Conservation (phyloP, 2,329 filamentous ascomycete genomes). For the Colletotrichum aenigma region DNA sequence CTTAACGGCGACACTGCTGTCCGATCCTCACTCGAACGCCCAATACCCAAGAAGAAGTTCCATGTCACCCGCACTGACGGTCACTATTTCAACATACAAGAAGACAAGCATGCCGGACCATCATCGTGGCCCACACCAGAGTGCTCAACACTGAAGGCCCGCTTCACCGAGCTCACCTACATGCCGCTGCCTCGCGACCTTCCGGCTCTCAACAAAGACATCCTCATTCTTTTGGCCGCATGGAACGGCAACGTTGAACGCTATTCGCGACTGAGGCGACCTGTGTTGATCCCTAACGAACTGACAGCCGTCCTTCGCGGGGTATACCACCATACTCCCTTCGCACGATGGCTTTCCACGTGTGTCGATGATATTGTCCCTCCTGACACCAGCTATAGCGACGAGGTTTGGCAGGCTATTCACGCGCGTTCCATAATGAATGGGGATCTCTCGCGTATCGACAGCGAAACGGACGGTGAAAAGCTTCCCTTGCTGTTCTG, state of each 20-base stretch:
- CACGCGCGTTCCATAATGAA: slow-evolving; percentile 34
- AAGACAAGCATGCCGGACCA: slow-evolving; percentile 28
- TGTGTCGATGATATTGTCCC: neutral
- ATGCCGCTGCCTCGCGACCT: slow-evolving; percentile 37
- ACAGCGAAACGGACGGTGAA: neutral
- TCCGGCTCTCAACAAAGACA: slow-evolving; percentile 38
- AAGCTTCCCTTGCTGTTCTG: neutral
- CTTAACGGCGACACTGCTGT: slow-evolving; percentile 41
- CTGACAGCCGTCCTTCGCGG: slow-evolving; percentile 31
- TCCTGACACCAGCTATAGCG: accelerated
- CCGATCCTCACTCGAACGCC: neutral
- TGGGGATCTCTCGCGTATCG: slow-evolving; percentile 28
- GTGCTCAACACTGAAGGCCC: neutral
- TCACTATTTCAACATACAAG: slow-evolving; percentile 29
- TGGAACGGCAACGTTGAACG: slow-evolving; percentile 43
- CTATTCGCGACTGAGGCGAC: slow-evolving; percentile 37
- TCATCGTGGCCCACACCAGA: neutral
- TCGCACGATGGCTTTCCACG: slow-evolving; percentile 25
- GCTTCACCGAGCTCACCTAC: slow-evolving; percentile 25
- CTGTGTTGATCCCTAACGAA: slow-evolving; percentile 28
- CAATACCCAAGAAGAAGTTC: neutral
- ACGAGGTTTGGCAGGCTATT: slow-evolving; percentile 19
- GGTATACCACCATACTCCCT: slow-evolving; percentile 40
- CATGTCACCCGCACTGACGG: neutral
- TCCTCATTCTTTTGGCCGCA: slow-evolving; percentile 40